Evolutionary conservation across 495 filamentous ascomycete genomes (phyloP).

Genomic region (Neurospora sp.): DNA sequence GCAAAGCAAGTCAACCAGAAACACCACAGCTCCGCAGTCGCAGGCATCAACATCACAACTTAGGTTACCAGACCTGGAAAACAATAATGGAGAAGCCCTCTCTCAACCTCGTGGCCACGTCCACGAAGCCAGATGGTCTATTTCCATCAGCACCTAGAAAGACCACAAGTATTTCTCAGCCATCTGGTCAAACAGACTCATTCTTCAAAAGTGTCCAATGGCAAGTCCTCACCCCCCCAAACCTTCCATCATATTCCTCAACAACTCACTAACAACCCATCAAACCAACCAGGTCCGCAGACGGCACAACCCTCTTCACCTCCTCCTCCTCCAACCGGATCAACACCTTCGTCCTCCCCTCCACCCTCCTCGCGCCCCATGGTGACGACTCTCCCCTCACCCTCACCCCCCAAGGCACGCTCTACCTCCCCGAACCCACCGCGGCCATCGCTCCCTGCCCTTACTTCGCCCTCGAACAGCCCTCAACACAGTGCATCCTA

Average conservation of each 20-base stretch:
- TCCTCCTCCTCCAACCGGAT: constrained; percentile 57
- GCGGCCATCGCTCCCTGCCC: constrained; percentile 66
- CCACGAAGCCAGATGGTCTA: constrained; percentile 8
- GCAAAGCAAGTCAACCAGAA: not conserved
- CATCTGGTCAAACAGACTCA: constrained; percentile 2
- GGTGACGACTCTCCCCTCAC: constrained; percentile 20
- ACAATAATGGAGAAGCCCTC: constrained; percentile 11
- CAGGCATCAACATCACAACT: not conserved
- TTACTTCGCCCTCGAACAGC: constrained; percentile 54
- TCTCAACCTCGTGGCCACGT: constrained; percentile 12
- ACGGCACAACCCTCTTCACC: constrained; percentile 77
- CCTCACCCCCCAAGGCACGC: constrained; percentile 51
- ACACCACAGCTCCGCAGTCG: not conserved
- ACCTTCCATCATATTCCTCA: not conserved
- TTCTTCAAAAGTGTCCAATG: constrained; percentile 30
- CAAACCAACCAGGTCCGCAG: constrained; percentile 44
- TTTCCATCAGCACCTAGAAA: not conserved
- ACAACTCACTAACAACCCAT: constrained; percentile 2
- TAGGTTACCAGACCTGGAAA: not conserved
- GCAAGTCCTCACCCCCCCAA: constrained; percentile 6
- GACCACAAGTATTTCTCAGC: not conserved
- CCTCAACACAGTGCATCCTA: constrained; percentile 57
- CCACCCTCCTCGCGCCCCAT: constrained; percentile 52
- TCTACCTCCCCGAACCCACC: constrained; percentile 56
- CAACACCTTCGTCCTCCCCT: constrained; percentile 62